Evolutionary conservation across 805 yeast species (phyloP), one percentile per base, ranked within the genome.

Genomic region (Scheffersomyces ergatensis): DNA sequence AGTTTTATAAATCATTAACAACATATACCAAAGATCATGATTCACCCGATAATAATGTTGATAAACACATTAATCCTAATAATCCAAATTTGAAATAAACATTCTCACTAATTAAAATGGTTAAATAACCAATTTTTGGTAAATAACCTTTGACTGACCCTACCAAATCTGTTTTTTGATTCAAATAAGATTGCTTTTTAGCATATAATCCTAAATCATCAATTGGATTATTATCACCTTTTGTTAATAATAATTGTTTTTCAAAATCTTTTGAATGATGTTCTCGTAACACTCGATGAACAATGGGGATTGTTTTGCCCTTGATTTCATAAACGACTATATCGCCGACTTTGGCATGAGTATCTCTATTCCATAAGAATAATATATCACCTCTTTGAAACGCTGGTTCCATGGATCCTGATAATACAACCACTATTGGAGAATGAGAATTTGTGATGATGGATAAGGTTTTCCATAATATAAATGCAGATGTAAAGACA

Each of bases 331-430:
- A 93, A 5, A 93, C 98, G 12, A 93, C 98, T 18, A 93, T 74
- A 54, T 93, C 99, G 17, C 99, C 99, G 1, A 90, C 93, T 34
- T 78, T 69, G 16, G 82, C 80, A 23, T 63, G 60, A 16, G 65
- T 55, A 41, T 84, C 81, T 50, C 97, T 74, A 63, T 93, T 93
- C 96, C 96, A 90, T 42, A 93, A 70, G 54, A 93, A 83, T 46
- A 93, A 67, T 14, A 93, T 83, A 60, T 93, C 99, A 37, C 99
- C 99, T 65, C 99, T 79, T 65, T 93, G 97, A 75, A 93, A 93
- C 2, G 99, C 99, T 2, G 99, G 99, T 62, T 93, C 99, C 99
- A 93, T 93, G 2, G 98, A 92, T 5, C 99, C 99, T 1, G 98
- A 89, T 36, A 93, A 77, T 8, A 93, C 99, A 21, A 93, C 99